Base-by-base conservation (phyloP, 1,284 basidiomycete genomes). In the Puccinia novopanici region DNA sequence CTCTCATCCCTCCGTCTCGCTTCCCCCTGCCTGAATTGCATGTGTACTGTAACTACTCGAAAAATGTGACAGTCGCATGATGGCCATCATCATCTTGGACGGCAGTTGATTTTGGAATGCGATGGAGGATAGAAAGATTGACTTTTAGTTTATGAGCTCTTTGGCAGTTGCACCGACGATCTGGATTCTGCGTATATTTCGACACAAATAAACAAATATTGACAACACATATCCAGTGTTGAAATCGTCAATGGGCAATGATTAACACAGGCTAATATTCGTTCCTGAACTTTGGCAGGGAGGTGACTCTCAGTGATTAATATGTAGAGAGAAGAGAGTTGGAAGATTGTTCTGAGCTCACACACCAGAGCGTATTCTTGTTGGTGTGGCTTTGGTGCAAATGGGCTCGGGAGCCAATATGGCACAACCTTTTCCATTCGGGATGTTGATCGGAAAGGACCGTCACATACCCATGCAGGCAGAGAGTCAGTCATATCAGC, bases 81-180 rank as follows among this genome's bases (percentile, higher is more conserved):
- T 65, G 61, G 42, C n/a, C 27, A 65, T 65, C 15, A 65, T 65
- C 61, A n/a, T n/a, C n/a, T n/a, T n/a, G n/a, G n/a, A n/a, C n/a
- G 37, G 61, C 61, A 65, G 37, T 42, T 42, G 37, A 40, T 42
- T 17, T 42, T 17, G 6, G n/a, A 40, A 22, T n/a, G 40, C 61
- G 61, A 42, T 65, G 17, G 22, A 42, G 22, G 61, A 42, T 34
- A 65, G 34, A 37, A 40, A 65, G 34, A 42, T 42, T 42, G 8
- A 0, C 37, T 65, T 59, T 2, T 61, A 10, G 15, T 61, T 65
- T 65, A 30, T 27, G 30, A n/a, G n/a, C n/a, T n/a, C n/a, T n/a
- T n/a, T n/a, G n/a, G n/a, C n/a, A n/a, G n/a, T n/a, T n/a, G n/a
- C n/a, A n/a, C 61, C 17, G 34, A 65, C 61, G 61, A 65, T 40